Base-by-base conservation (phyloP, 208 protist species). In the Phytomonas sp. region DNA sequence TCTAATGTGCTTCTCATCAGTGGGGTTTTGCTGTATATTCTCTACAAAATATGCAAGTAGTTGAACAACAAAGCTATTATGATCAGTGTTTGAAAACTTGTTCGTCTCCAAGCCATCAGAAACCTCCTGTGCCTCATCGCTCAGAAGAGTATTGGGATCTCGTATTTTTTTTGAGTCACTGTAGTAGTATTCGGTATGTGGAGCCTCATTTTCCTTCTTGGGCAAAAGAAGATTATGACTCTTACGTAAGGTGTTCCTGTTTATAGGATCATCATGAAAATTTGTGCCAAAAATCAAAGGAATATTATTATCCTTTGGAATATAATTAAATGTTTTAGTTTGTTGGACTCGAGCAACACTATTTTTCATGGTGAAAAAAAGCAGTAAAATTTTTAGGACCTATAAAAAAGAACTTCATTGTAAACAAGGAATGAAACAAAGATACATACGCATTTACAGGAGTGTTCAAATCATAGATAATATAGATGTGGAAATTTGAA, bases 221-320 rank as follows among this genome's bases (percentile, higher is more conserved):
- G 84, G 78, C 26, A 91, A 74, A 14, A 84, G 65, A 2, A 94
- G 75, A n/a, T 73, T 91, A 77, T 97, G 92, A 68, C 84, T 87
- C 69, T 93, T 97, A 19, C 89, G 78, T 23, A 85, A 70, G 5
- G 86, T 90, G 49, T 81, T 85, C 36, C 88, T 76, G 62, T 83
- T 93, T 63, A 97, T 82, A 1, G 92, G 92, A 71, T 97, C 92
- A 60, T 97, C 92, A 60, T 97, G 89, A 80, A 97, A 97, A 73
- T 95, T 91, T 2, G 81, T 83, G 4, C 92, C 92, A 30, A 94
- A 81, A 5, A 82, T 72, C 40, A 97, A 74, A 1, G 92, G 92
- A 29, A 92, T 67, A 73, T 92, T 93, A 36, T 94, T 84, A 60
- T 76, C 81, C 19, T 71, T 65, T 19, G 91, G 83, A 59, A 87